Conservation (phyloP, 2,329 filamentous ascomycete species). For the Microdochium paspali region DNA sequence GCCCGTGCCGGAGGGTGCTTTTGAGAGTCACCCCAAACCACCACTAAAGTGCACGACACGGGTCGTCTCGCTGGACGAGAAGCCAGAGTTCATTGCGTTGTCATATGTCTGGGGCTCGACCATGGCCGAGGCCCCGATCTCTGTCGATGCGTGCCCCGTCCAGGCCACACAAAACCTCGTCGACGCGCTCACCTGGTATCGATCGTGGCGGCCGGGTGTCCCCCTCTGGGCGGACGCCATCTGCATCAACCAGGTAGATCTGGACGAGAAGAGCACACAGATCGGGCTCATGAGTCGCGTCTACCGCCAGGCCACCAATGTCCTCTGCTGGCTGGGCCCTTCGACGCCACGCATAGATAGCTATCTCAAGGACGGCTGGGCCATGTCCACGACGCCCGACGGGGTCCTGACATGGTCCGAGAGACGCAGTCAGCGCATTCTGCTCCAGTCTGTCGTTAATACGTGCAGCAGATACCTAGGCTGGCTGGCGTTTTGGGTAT, state of each 20-base stretch:
- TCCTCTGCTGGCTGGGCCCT: constrained; percentile 5
- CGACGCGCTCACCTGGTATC: constrained; percentile 4
- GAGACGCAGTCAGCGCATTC: too few relatives aligned
- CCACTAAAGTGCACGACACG: neutral
- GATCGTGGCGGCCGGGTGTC: constrained; percentile 1
- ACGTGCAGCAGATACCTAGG: too few relatives aligned
- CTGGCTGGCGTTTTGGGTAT: too few relatives aligned
- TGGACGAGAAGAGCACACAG: constrained; percentile 2
- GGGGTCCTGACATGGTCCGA: too few relatives aligned
- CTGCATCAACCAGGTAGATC: constrained; percentile 6
- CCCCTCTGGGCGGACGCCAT: constrained; percentile 7
- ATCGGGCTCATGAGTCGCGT: constrained; percentile 5
- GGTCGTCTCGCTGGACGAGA: neutral
- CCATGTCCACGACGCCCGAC: too few relatives aligned
- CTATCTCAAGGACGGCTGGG: too few relatives aligned
- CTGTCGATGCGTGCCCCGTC: constrained; percentile 1
- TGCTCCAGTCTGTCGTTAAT: too few relatives aligned
- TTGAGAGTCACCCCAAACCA: too few relatives aligned
- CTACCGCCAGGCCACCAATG: constrained; percentile 2
- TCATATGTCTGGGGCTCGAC: neutral
- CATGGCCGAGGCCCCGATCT: neutral
- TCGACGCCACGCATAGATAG: too few relatives aligned
- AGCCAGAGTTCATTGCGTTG: neutral
- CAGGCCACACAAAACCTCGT: neutral
- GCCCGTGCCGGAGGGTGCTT: too few relatives aligned